Percentiles rank a stretch among this genome's conserved stretches.
Evolutionary conservation across 2,329 filamentous ascomycete species (phyloP).

Genomic region (Monosporascus sp.): DNA sequence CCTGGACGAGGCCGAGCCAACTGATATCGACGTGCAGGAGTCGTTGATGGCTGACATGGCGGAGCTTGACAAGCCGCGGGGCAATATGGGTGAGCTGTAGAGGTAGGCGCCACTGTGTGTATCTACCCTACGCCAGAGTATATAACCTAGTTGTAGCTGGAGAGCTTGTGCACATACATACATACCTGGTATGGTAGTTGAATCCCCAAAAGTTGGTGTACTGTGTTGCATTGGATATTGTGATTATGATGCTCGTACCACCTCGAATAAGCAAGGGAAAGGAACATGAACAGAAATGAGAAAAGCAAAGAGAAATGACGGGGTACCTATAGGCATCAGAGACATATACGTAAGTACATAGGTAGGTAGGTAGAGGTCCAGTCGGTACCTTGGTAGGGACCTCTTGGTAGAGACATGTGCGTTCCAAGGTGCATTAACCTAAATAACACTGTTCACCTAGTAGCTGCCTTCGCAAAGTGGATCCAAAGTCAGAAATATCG

Average conservation of each 20-base stretch:
- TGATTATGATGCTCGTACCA: no score
- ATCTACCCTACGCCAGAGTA: neutral
- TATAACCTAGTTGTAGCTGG: neutral
- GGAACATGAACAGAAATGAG: no score
- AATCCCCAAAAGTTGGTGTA: no score
- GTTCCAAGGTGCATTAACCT: neutral
- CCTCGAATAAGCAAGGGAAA: no score
- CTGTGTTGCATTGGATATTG: no score
- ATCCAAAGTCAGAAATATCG: no score
- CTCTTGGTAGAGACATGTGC: neutral
- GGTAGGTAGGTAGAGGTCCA: no score
- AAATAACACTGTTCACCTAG: neutral
- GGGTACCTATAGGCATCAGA: no score
- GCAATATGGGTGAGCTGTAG: slow-evolving; percentile 22
- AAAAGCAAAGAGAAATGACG: no score
- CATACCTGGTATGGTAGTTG: no score
- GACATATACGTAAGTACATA: no score
- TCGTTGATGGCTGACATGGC: slow-evolving; percentile 21
- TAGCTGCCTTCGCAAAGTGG: neutral
- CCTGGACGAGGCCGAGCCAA: slow-evolving; percentile 34
- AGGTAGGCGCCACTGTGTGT: neutral
- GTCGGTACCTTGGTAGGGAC: no score
- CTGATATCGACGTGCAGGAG: slow-evolving; percentile 29
- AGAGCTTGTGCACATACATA: neutral
- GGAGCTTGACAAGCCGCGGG: slow-evolving; percentile 7